phyloP scores from a whole-genome alignment of 2,329 filamentous ascomycete genomes.

The Microcyclospora pomicola region DNA sequence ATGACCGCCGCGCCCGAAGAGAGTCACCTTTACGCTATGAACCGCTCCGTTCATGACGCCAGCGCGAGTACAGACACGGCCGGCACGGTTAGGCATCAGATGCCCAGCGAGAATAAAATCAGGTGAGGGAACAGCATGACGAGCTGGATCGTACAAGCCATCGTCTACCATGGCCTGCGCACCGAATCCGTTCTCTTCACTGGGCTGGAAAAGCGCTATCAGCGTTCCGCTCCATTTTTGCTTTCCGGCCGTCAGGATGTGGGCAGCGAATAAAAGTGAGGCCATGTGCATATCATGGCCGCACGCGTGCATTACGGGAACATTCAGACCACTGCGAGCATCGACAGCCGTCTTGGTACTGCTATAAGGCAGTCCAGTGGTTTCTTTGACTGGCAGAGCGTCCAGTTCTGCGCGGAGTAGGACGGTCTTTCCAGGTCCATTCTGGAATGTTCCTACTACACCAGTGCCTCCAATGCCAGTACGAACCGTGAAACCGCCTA shows the following conservation, averaged over 20 bases:
- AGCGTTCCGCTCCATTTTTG: slow-evolving; percentile 48
- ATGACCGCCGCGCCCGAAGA: slow-evolving; percentile 46
- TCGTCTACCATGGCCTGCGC: slow-evolving; percentile 50
- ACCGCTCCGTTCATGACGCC: slow-evolving; percentile 30
- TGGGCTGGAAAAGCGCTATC: slow-evolving; percentile 52
- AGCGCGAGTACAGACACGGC: slow-evolving; percentile 28
- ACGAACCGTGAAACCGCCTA: slow-evolving; percentile 30
- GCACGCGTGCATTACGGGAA: slow-evolving; percentile 54
- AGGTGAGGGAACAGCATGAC: slow-evolving; percentile 36
- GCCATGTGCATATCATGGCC: slow-evolving; percentile 55
- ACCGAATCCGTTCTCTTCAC: slow-evolving; percentile 50
- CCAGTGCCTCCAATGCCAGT: slow-evolving; percentile 45
- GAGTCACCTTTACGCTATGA: slow-evolving; percentile 32
- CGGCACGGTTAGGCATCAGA: slow-evolving; percentile 34
- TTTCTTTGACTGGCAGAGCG: slow-evolving; percentile 44
- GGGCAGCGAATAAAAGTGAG: slow-evolving; percentile 41
- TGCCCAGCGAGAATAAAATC: slow-evolving; percentile 45
- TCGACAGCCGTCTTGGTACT: slow-evolving; percentile 32
- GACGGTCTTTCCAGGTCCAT: slow-evolving; percentile 41
- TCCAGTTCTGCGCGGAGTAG: slow-evolving; percentile 51
- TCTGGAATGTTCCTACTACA: slow-evolving; percentile 41
- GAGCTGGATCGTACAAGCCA: slow-evolving; percentile 35
- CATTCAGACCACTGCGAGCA: slow-evolving; percentile 31
- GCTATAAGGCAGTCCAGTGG: slow-evolving; percentile 42
- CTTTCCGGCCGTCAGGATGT: slow-evolving; percentile 33